Percentiles rank a stretch among this genome's conserved stretches.
phyloP scores from a whole-genome alignment of 192 early-diverging fungal genomes.

The Coemansia sp. region DNA sequence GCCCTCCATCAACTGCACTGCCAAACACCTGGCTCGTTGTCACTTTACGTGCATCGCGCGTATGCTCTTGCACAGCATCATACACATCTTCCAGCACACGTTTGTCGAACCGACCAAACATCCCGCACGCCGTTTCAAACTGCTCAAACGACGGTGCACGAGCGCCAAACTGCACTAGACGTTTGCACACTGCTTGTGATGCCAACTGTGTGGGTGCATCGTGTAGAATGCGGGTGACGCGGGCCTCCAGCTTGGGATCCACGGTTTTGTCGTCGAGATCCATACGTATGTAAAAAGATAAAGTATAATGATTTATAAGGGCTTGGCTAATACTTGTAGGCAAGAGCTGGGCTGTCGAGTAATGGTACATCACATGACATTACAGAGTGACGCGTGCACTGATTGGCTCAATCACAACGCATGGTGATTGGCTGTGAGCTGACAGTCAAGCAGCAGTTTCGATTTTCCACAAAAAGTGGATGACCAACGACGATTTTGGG shows the following conservation, averaged over 20 bases:
- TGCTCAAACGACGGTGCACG: conserved; percentile 16
- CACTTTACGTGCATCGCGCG: neutral
- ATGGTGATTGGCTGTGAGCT: too few relatives aligned
- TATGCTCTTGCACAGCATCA: conserved; percentile 14
- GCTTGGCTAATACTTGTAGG: neutral
- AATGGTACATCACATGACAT: conserved; percentile 10
- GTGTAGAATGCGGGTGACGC: conserved; percentile 24
- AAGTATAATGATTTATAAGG: too few relatives aligned
- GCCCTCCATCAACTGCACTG: conserved; percentile 14
- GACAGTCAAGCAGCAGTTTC: conserved; percentile 2
- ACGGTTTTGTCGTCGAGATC: conserved; percentile 21
- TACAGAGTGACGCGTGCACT: neutral
- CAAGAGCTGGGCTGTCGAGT: neutral
- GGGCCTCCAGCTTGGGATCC: conserved; percentile 26
- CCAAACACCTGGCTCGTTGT: conserved; percentile 22
- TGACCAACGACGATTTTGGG: neutral
- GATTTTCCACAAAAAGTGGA: conserved; percentile 13
- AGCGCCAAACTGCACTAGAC: conserved; percentile 39
- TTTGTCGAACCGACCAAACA: conserved; percentile 50
- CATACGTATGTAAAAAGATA: conserved; percentile 14
- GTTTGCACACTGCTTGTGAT: conserved; percentile 28
- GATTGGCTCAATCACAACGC: too few relatives aligned
- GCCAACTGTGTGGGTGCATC: conserved; percentile 13
- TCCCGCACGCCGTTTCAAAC: conserved; percentile 45
- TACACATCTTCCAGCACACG: conserved; percentile 25